Percentiles rank a stretch among this genome's conserved stretches.
Evolutionary conservation across 768 basidiomycete species (phyloP).

Genomic region (Sporobolomyces pararoseus): DNA sequence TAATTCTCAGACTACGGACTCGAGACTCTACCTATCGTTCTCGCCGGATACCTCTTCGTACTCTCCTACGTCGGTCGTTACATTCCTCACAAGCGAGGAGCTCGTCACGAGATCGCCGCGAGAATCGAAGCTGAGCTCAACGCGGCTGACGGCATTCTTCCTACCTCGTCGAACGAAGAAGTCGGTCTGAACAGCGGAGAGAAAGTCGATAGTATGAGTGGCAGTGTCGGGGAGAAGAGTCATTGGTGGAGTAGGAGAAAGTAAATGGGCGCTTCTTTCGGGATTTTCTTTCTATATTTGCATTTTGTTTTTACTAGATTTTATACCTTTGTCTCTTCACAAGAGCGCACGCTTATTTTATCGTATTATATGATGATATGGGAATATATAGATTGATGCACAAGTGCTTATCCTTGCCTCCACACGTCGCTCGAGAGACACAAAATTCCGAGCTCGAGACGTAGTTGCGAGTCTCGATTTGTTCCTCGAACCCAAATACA

Average conservation of each 20-base stretch:
- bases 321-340: neutral
- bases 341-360: too few species aligned
- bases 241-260: slow-evolving; percentile 20
- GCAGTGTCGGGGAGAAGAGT: neutral
- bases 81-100: slow-evolving; percentile 21
- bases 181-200: too few species aligned
- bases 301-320: neutral
- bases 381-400: too few species aligned
- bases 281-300: too few species aligned
- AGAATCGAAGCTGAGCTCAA: slow-evolving; percentile 16
- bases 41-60: slow-evolving; percentile 30
- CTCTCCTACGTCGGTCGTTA: slow-evolving; percentile 26
- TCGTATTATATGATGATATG: too few species aligned
- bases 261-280: slow-evolving; percentile 1
- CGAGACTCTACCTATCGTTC: slow-evolving; percentile 36
- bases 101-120: slow-evolving; percentile 12
- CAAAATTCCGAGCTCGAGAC: too few species aligned
- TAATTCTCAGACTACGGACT: slow-evolving; percentile 19
- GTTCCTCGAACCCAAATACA: too few species aligned
- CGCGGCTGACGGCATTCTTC: slow-evolving; percentile 6
- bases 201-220: neutral
- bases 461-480: too few species aligned
- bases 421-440: too few species aligned
- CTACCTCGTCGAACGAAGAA: slow-evolving; percentile 1
- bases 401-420: too few species aligned